Conservation (phyloP, 78 protist species). For the Dictyostelium firmibasis region DNA sequence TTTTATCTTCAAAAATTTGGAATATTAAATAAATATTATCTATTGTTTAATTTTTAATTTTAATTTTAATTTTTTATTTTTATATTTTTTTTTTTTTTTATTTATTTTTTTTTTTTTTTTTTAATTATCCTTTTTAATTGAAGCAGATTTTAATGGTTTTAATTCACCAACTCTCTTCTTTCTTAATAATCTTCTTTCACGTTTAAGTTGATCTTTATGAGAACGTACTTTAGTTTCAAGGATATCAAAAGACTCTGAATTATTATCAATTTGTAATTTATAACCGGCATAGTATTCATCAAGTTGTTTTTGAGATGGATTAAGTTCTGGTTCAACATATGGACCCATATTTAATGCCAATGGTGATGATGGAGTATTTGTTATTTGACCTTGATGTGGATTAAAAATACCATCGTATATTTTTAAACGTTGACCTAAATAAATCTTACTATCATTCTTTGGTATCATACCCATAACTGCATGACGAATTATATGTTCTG, state of each 20-base stretch:
- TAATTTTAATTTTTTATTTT: background rate
- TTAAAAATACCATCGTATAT: conserved; percentile 44
- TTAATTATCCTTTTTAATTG: background rate
- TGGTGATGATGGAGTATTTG: conserved; percentile 27
- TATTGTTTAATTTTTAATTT: background rate
- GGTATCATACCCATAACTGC: conserved; percentile 88
- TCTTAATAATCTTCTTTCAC: conserved; percentile 63
- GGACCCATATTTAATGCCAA: conserved; percentile 39
- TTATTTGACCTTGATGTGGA: conserved; percentile 71
- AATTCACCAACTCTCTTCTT: conserved; percentile 49
- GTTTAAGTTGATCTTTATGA: conserved; percentile 57
- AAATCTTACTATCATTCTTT: conserved; percentile 47
- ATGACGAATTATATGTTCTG: conserved; percentile 76
- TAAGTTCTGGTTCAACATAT: background rate
- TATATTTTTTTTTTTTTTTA: background rate
- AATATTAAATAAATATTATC: background rate
- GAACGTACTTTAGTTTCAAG: conserved; percentile 35
- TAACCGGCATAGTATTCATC: conserved; percentile 69
- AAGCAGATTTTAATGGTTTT: conserved; percentile 10
- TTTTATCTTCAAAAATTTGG: conserved; percentile 12
- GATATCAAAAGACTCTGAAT: background rate
- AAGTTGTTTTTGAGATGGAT: conserved; percentile 15
- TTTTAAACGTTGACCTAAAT: conserved; percentile 57
- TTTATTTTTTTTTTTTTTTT: background rate
- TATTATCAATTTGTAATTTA: conserved; percentile 11